phyloP scores from a whole-genome alignment of 2,329 filamentous ascomycete genomes.

The Sarocladium strictum region DNA sequence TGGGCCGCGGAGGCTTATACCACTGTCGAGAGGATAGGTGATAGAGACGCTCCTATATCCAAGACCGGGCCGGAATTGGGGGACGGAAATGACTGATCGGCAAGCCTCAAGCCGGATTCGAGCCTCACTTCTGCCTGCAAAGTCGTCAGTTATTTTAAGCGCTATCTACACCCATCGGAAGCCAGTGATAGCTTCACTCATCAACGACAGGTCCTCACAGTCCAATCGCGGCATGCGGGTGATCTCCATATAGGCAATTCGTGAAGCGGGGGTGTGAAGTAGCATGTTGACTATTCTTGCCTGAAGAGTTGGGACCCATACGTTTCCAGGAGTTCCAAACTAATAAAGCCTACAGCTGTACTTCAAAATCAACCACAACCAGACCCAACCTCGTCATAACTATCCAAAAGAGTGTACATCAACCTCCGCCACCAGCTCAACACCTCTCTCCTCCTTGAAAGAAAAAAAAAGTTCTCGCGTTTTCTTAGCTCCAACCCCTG shows the following conservation, averaged over 20 bases:
- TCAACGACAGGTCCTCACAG: no score
- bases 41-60: no score
- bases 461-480: not conserved
- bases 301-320: no score
- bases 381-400: not conserved
- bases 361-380: not conserved
- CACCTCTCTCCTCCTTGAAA: not conserved
- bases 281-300: conserved; percentile 4
- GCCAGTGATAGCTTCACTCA: no score
- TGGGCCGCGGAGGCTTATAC: no score
- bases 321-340: no score
- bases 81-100: no score
- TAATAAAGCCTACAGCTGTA: not conserved
- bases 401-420: not conserved
- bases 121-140: not conserved
- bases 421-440: not conserved
- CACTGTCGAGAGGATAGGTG: no score
- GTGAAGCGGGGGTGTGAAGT: not conserved
- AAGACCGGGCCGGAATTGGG: no score
- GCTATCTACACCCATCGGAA: no score
- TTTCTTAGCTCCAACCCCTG: not conserved
- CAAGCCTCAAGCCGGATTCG: not conserved
- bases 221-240: no score
- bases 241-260: not conserved
- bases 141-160: not conserved